Evolutionary conservation across 441 rosid genomes (phyloP).

Genomic region (Capsella rubella): DNA sequence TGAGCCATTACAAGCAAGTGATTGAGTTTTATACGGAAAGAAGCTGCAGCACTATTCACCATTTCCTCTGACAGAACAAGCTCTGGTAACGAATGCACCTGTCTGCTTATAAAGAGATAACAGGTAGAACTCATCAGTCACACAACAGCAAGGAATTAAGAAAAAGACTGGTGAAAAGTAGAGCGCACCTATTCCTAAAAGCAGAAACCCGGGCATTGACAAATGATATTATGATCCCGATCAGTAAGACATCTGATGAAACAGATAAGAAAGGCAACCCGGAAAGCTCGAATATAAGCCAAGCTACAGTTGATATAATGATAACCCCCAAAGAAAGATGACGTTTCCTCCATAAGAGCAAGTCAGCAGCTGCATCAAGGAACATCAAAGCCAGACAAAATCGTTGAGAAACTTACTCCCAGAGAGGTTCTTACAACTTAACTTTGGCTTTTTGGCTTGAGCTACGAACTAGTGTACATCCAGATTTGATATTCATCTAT

Average conservation of each 20-base stretch:
- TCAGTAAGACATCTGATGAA: slow-evolving; percentile 78
- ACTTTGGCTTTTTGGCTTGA: background rate
- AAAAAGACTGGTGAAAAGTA: slow-evolving; percentile 15
- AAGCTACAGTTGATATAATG: slow-evolving; percentile 76
- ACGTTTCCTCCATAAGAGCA: slow-evolving; percentile 79
- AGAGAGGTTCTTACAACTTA: background rate
- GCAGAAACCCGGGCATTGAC: slow-evolving; percentile 67
- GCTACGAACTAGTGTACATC: background rate
- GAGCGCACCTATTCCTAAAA: slow-evolving; percentile 61
- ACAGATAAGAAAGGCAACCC: slow-evolving; percentile 82
- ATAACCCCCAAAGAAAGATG: slow-evolving; percentile 66
- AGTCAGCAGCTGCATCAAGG: slow-evolving; percentile 69
- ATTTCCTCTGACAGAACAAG: slow-evolving; percentile 92
- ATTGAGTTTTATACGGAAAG: slow-evolving; percentile 85
- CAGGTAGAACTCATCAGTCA: slow-evolving; percentile 17
- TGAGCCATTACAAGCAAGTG: slow-evolving; percentile 92
- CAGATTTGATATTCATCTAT: slow-evolving; percentile 5
- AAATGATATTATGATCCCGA: slow-evolving; percentile 62
- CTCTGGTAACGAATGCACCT: slow-evolving; percentile 71
- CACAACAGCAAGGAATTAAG: background rate
- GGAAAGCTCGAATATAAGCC: slow-evolving; percentile 81
- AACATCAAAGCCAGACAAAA: slow-evolving; percentile 31
- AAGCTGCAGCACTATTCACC: slow-evolving; percentile 91
- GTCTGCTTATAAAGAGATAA: slow-evolving; percentile 52
- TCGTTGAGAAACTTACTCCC: background rate